A percentile compares a stretch with the other conserved stretches of the same genome.
These are phyloP conservation scores for Mycena chlorophos DNA, from an alignment of 768 basidiomycete species.

Conservation along the genomic window DNA sequence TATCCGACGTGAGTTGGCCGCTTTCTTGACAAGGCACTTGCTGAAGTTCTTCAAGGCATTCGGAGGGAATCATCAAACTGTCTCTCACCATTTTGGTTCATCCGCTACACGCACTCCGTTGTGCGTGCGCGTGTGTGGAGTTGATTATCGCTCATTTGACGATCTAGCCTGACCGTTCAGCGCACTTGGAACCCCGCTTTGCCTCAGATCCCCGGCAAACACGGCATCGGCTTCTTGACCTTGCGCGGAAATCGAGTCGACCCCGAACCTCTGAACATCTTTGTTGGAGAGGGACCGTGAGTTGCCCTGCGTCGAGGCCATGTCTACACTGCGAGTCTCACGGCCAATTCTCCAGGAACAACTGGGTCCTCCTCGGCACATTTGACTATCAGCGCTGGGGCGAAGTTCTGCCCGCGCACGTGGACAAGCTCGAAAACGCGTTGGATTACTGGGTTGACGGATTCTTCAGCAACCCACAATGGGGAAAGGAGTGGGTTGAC, in stretches of 20 bases:
- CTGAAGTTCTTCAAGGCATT: slow-evolving; percentile 4
- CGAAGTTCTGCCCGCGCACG: slow-evolving; percentile 16
- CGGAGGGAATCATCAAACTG: slow-evolving; percentile 5
- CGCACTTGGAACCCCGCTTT: slow-evolving; percentile 23
- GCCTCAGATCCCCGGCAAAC: slow-evolving; percentile 8
- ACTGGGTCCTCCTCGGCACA: slow-evolving; percentile 15
- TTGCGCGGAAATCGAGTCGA: not conserved
- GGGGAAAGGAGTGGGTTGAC: slow-evolving; percentile 10
- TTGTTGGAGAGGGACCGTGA: slow-evolving; percentile 16
- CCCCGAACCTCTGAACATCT: slow-evolving; percentile 16
- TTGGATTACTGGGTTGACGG: slow-evolving; percentile 15
- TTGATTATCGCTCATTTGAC: not conserved
- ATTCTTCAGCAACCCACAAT: not conserved
- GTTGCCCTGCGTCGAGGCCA: not conserved
- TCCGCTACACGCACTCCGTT: not conserved
- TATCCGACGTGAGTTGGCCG: slow-evolving; percentile 11
- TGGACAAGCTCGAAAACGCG: slow-evolving; percentile 7
- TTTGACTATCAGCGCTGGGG: slow-evolving; percentile 15
- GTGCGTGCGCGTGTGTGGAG: not conserved
- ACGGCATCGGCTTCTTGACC: slow-evolving; percentile 20
- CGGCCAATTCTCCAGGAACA: slow-evolving; percentile 3
- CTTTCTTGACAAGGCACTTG: not conserved
- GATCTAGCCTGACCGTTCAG: slow-evolving; percentile 10
- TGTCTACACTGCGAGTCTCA: not conserved
- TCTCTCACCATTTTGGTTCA: not conserved